Evolutionary conservation across 371 early-diverging fungal species (phyloP).

Genomic region (Smittium mucronatum): DNA sequence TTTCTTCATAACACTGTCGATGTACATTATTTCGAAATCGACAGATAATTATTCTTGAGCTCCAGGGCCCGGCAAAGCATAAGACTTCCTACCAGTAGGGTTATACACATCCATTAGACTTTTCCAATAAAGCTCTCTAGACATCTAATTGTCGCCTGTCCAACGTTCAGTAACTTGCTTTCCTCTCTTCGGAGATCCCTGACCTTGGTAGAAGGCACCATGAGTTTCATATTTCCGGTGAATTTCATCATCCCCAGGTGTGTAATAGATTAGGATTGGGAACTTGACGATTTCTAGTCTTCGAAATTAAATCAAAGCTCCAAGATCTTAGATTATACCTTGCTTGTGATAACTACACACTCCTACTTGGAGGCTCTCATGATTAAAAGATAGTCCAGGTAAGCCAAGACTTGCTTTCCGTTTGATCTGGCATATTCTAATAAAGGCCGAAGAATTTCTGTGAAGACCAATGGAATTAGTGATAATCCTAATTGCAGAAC

Average conservation of each 20-base stretch:
- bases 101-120: constrained; percentile 1
- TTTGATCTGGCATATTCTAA: constrained; percentile 23
- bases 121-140: constrained; percentile 14
- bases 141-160: background rate
- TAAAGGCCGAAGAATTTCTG: constrained; percentile 28
- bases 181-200: background rate
- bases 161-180: background rate
- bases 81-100: background rate
- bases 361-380: constrained; percentile 8
- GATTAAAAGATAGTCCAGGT: constrained; percentile 31
- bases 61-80: background rate
- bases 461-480: constrained; percentile 33
- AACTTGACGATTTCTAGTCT: constrained; percentile 18
- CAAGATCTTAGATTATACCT: constrained; percentile 17
- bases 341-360: constrained; percentile 13
- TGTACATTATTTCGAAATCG: constrained; percentile 1
- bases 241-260: constrained; percentile 30
- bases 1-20: background rate
- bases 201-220: background rate
- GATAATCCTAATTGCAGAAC: constrained; percentile 35
- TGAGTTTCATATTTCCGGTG: constrained; percentile 11
- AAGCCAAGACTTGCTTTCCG: constrained; percentile 26
- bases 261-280: constrained; percentile 26
- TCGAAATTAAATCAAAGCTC: constrained; percentile 25
- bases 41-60: background rate